Base-by-base conservation (phyloP, 768 basidiomycete species). In the Boletus rufocinnamomeus region DNA sequence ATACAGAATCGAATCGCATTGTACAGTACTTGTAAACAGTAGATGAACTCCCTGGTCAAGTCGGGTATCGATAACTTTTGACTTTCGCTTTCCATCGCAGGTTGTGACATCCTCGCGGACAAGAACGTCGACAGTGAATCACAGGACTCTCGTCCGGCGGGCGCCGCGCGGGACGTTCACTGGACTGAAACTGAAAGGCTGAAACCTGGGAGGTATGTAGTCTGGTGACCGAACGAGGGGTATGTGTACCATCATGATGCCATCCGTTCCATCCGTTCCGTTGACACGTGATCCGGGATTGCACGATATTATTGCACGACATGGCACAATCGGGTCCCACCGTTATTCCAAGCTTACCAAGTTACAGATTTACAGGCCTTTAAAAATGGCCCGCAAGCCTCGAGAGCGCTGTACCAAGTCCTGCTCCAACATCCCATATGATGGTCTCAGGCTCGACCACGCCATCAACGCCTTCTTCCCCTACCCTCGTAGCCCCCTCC, bases 401-500 rank as follows among this genome's bases (percentile, higher is more conserved):
- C 13, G 14, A 17, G 25, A 37, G 16, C 25, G 25, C 9, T 5
- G 4, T 27, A 6, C 0, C 6, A 27, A n/a, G 9, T 28, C 28
- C 8, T 1, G 9, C 19, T 11, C 37, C 8, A 1, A 4, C 40
- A n/a, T 13, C 1, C 40, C 47, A 16, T 2, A 37, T 17, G 0
- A 65, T 65, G 63, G 32, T 27, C 4, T 50, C 60, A 1, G n/a
- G 50, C 41, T 45, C 44, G 5, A 8, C 43, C 13, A 45, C 64
- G 0, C 60, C 52, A 0, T 46, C 58, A 0, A 13, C 17, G 2
- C 50, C 47, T 64, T 71, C 69, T 7, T 67, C 75, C 2, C 60
- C 74, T 17, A 78, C 79, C 37, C 69, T 78, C 56, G 73, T 72
- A 54, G 69, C 69, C 0, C 54, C 69, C 19, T 59, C 72, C n/a